A percentile compares a stretch with the other conserved stretches of the same genome.
These are phyloP conservation scores for Plasmodium vinckei DNA, from an alignment of 169 alveolate genomes.

Conservation along the genomic window DNA sequence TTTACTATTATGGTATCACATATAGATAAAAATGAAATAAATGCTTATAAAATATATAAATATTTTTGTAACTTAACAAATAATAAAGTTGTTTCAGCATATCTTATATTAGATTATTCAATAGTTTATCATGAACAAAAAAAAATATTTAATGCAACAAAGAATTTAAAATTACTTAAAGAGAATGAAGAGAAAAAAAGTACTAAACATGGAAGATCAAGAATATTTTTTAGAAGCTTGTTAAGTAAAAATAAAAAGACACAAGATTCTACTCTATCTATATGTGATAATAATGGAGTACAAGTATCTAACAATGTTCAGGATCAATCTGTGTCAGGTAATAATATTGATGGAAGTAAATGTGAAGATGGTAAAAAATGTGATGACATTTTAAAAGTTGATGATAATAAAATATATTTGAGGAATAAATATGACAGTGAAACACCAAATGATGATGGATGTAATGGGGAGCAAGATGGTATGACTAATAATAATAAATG, in stretches of 20 bases:
- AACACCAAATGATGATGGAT: background rate
- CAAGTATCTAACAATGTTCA: background rate
- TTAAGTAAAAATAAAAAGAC: slow-evolving; percentile 2
- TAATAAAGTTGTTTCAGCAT: slow-evolving; percentile 73
- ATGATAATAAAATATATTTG: background rate
- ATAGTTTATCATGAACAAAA: slow-evolving; percentile 58
- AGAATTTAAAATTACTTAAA: slow-evolving; percentile 58
- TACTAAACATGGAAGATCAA: slow-evolving; percentile 24
- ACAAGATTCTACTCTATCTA: background rate
- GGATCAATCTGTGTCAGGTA: too few relatives aligned
- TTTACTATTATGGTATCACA: slow-evolving; percentile 75
- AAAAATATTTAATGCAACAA: slow-evolving; percentile 67
- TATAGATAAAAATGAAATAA: slow-evolving; percentile 60
- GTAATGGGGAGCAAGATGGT: background rate
- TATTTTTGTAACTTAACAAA: slow-evolving; percentile 66
- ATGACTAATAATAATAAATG: background rate
- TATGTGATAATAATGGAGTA: background rate
- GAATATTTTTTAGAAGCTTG: background rate
- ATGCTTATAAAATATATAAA: slow-evolving; percentile 65
- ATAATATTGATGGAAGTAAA: background rate
- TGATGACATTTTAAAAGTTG: background rate
- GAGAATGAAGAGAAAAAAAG: slow-evolving; percentile 72
- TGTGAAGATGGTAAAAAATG: background rate
- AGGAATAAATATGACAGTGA: background rate
- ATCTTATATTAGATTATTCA: slow-evolving; percentile 65